Percentiles rank a stretch among this genome's conserved stretches.
phyloP scores from a whole-genome alignment of 2,329 filamentous ascomycete species.

The Diaporthe ampelina region DNA sequence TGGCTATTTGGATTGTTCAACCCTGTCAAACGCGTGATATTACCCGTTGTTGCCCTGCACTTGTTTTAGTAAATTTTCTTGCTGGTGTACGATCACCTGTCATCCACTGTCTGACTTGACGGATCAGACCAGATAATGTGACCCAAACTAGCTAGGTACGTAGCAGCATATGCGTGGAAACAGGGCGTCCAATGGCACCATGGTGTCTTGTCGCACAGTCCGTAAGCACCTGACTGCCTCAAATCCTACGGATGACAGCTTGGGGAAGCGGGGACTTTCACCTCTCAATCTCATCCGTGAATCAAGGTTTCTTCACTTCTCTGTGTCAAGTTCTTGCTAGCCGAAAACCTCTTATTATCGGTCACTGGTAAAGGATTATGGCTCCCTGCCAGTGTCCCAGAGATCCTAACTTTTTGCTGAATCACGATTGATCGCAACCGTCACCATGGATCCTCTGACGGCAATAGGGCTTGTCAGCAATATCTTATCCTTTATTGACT shows the following conservation, averaged over 20 bases:
- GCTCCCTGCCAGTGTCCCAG: no score
- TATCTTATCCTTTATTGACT: conserved; percentile 3
- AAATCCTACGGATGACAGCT: neutral
- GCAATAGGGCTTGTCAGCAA: conserved; percentile 19
- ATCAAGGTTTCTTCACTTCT: neutral
- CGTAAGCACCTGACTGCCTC: conserved; percentile 11
- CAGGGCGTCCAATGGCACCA: neutral
- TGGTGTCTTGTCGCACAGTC: neutral
- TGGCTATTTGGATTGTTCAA: neutral
- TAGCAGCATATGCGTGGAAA: neutral
- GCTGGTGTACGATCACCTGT: neutral
- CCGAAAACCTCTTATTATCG: neutral
- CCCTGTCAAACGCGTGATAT: neutral
- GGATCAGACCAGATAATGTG: neutral
- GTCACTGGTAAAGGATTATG: neutral
- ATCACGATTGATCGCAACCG: neutral
- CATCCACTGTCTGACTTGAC: neutral
- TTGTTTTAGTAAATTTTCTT: neutral
- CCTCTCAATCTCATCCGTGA: neutral
- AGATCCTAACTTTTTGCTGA: fast-evolving
- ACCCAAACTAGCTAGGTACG: neutral
- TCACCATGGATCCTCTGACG: conserved; percentile 12
- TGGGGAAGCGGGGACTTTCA: neutral
- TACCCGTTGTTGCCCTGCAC: neutral
- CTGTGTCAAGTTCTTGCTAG: neutral